These are phyloP conservation scores for Annulohypoxylon stygium DNA, from an alignment of 495 filamentous ascomycete genomes.

Conservation along the genomic window DNA sequence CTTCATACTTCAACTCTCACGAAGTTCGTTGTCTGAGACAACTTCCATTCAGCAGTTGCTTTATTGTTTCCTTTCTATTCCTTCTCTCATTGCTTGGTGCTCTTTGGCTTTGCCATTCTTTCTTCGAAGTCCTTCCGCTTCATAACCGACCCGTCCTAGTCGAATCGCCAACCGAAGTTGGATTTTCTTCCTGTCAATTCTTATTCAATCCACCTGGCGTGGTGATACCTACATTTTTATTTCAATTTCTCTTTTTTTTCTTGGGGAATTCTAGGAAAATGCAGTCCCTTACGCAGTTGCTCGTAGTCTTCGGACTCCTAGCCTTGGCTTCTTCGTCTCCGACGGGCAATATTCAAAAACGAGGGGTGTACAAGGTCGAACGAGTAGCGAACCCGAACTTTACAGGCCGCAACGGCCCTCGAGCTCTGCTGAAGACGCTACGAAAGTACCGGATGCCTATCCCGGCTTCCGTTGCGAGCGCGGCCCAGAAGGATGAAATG, in stretches of 20 bases:
- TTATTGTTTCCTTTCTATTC: slow-evolving; percentile 39
- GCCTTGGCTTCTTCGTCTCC: slow-evolving; percentile 59
- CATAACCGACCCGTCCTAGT: slow-evolving; percentile 26
- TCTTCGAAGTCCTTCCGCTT: slow-evolving; percentile 38
- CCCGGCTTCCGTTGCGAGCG: slow-evolving; percentile 55
- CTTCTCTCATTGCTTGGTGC: slow-evolving; percentile 23
- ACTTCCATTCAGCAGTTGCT: slow-evolving; percentile 41
- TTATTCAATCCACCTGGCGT: slow-evolving; percentile 44
- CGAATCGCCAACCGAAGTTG: slow-evolving; percentile 18
- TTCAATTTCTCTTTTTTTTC: slow-evolving; percentile 14
- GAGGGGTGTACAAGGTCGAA: slow-evolving; percentile 70
- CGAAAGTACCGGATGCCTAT: slow-evolving; percentile 71
- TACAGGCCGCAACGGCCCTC: slow-evolving; percentile 65
- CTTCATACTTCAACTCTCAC: slow-evolving; percentile 37
- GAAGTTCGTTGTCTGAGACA: slow-evolving; percentile 47
- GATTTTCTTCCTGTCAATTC: slow-evolving; percentile 26
- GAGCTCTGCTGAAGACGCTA: slow-evolving; percentile 71
- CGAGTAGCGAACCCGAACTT: slow-evolving; percentile 67
- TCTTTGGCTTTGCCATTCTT: slow-evolving; percentile 28
- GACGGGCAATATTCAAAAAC: slow-evolving; percentile 51
- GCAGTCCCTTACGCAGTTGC: slow-evolving; percentile 53
- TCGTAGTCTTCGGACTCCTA: slow-evolving; percentile 57
- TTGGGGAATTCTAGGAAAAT: slow-evolving; percentile 38
- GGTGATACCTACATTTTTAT: slow-evolving; percentile 37
- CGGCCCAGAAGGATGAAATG: slow-evolving; percentile 52